Conservation (phyloP, 805 yeast genomes). For the Millerozyma miso region DNA sequence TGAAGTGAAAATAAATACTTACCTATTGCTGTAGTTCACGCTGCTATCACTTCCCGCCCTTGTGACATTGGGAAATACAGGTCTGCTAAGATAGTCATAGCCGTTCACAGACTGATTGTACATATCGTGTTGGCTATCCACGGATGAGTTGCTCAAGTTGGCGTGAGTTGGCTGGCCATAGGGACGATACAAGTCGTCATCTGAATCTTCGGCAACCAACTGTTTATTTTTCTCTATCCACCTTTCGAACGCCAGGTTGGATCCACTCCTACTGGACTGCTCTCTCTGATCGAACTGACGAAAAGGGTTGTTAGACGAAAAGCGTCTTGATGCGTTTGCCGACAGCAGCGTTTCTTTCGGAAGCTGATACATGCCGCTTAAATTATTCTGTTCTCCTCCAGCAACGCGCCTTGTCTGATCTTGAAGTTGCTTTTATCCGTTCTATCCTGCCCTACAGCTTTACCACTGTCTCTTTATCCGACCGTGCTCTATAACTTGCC, state of each 20-base stretch:
- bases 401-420: background rate
- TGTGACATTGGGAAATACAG: conserved; percentile 23
- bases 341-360: conserved; percentile 32
- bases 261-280: conserved; percentile 19
- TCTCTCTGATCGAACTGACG: conserved; percentile 30
- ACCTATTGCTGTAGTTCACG: conserved; percentile 24
- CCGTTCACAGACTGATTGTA: conserved; percentile 2
- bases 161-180: background rate
- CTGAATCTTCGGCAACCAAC: conserved; percentile 38
- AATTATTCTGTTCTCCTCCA: too few relatives aligned
- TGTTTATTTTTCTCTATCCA: conserved; percentile 53
- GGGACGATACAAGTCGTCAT: conserved; percentile 13
- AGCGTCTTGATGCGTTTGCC: conserved; percentile 35
- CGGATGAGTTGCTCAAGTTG: conserved; percentile 3
- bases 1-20: conserved; percentile 3
- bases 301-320: conserved; percentile 73
- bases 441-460: background rate
- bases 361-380: conserved; percentile 40
- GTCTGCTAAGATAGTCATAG: conserved; percentile 9
- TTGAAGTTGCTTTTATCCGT: background rate
- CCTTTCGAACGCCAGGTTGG: conserved; percentile 39
- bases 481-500: background rate
- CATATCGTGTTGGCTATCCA: background rate
- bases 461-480: background rate
- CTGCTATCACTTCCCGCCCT: conserved; percentile 34